phyloP scores from a whole-genome alignment of 257 asterid genomes.

The Agastache rugosa region DNA sequence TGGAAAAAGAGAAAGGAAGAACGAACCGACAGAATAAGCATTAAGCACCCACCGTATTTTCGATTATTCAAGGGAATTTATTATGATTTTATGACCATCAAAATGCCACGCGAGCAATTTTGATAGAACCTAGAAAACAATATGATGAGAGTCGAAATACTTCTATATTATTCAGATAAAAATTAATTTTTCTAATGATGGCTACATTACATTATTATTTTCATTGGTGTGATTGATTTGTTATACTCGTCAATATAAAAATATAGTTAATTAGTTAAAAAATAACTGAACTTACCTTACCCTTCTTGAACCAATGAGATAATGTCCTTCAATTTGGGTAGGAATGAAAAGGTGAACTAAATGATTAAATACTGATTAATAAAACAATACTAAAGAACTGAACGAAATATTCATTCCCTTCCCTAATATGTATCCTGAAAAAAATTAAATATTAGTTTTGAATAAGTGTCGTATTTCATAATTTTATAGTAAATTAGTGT shows the following conservation, averaged over 20 bases:
- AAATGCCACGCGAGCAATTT: conserved; percentile 15
- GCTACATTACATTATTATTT: neutral
- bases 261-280: neutral
- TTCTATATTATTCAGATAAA: neutral
- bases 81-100: conserved; percentile 6
- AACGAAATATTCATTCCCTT: too few species aligned
- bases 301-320: neutral
- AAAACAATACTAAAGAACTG: too few species aligned
- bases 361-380: neutral
- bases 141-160: neutral
- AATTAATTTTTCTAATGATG: neutral
- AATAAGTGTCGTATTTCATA: too few species aligned
- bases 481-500: too few species aligned
- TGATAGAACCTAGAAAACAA: conserved; percentile 5
- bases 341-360: neutral
- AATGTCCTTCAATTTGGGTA: neutral
- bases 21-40: neutral
- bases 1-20: neutral
- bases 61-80: neutral
- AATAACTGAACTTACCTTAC: neutral
- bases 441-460: too few species aligned
- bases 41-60: conserved; percentile 4
- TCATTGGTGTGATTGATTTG: neutral
- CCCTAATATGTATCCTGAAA: too few species aligned
- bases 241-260: neutral